Evolutionary conservation across 2,329 filamentous ascomycete genomes (phyloP), one percentile per base, ranked within the genome.

Genomic region (Leptographium wingfieldii): DNA sequence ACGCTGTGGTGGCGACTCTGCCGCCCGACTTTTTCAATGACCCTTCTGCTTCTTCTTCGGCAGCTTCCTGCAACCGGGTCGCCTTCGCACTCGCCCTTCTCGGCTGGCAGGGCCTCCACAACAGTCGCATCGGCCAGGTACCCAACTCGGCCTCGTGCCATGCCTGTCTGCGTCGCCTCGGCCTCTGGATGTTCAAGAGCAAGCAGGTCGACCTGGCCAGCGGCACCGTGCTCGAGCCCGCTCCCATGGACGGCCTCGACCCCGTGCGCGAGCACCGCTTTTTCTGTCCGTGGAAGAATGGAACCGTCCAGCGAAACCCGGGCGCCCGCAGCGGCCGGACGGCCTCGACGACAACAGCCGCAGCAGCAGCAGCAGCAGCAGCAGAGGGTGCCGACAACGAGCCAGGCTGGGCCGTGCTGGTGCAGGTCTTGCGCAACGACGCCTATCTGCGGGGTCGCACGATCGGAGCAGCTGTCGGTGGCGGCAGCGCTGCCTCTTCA

Each of bases 161-260:
- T 61, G 88, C 90, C 25, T 99, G 94, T 70, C 88, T 95, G 68
- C 85, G 94, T 61, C 84, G 92, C 1, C 77, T 97, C 0, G 94
- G 94, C 0, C 78, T 99, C 2, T 99, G 94, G 94, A 87, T 99
- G 77, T 97, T 95, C 71, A 87, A 85, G 68, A 86, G 85, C 70
- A 91, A 86, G 71, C 81, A 83, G 66, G 80, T 87, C 35, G 79
- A 82, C 61, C 74, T 76, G 1, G 72, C 74, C 19, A 78, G 77
- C 0, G 72, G 78, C 43, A 68, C 74, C 43, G 73, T 84, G 11
- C 71, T 85, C 12, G 76, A 80, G 5, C 79, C 80, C 1, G 80
- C 84, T 3, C 80, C 81, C 1, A 85, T 88, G 78, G 80, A 82
- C 65, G 76, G 81, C 60, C 77, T 94, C 1, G 85, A 92, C 67